Evolutionary conservation across 2,329 filamentous ascomycete species (phyloP), one percentile per base, ranked within the genome.

Genomic region (Aureobasidium sp.): DNA sequence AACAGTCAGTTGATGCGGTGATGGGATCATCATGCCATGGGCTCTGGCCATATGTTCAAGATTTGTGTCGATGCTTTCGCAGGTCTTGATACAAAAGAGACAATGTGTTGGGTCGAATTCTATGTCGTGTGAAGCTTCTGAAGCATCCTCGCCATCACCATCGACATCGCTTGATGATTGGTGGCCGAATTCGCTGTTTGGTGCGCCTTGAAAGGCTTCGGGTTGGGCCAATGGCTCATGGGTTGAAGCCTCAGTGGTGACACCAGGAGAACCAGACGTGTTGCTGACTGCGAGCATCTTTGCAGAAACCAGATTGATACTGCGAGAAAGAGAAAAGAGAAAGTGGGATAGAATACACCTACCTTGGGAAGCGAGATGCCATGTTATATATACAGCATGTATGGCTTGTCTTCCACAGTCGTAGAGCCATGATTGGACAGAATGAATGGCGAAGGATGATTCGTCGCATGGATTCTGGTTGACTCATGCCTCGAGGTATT

Each of bases 1-100:
- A 3, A 89, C 85, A 1, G 72, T 63, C 1, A 99, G 78, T 69
- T 91, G 99, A 35, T 87, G 78, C 74, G 86, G 89, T 74, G 99
- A 94, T 0, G 94, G 94, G 64, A 99, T 87, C 74, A 97, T 97
- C 85, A 97, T 91, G 78, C 93, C 91, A 72, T 99, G 94, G 69
- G 88, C 87, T 64, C 89, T 88, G 72, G 88, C 87, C 94, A 99
- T 99, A 72, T 99, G 94, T 40, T 85, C 78, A 37, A 91, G 79
- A 70, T 92, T 97, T 31, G 92, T 78, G 19, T 84, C 76, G 8
- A 91, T 77, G 14, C 84, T 88, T 0, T 90, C 84, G 0, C 91
- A 95, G 49, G 87, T 81, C 70, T 89, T 89, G 74, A 93, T 94
- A 81, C 94, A 99, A 81, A 99, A 97, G 19, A 99, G 80, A 72